Evolutionary conservation across 129 eudicot species (phyloP), one percentile per base, ranked within the genome.

Genomic region (Centella asiatica): DNA sequence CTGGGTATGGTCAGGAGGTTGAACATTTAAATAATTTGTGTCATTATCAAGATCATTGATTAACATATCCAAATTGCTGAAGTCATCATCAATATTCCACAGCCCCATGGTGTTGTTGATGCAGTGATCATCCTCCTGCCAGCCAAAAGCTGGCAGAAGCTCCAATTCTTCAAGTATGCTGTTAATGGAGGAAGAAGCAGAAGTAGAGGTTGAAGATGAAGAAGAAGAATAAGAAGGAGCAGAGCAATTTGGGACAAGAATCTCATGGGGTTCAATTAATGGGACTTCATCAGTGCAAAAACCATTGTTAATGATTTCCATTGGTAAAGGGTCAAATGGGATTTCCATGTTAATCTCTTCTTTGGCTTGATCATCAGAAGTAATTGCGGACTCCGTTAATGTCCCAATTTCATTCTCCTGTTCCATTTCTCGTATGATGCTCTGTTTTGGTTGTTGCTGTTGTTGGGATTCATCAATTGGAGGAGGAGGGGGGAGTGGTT

Each of bases 271-370:
- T 40, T 81, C 77, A 15, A 84, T 79, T 44, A 88, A 40, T 11
- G 84, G 94, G 28, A 88, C 81, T 79, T 88, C 94, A 58, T 84
- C 94, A 24, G 68, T 72, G 74, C 87, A 74, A 57, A 84, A 84
- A 44, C 77, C 88, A 59, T 67, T 66, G 56, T 37, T 68, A 42
- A 65, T 74, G 70, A 40, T 34, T 29, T 74, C 74, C 65, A 65
- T 63, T 26, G 70, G 32, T 32, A 26, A 36, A 56, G 27, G 26
- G 18, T 69, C 72, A 42, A 54, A 58, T 45, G 60, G 50, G 32
- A 22, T 60, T 68, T 46, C 39, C n/a, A n/a, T 69, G 46, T 69
- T 75, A 40, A 32, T 48, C 70, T 83, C 83, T 46, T 74, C 71
- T 67, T 48, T 57, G 57, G 52, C 31, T 32, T 47, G 47, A 42